Evolutionary conservation across 345 rosid species (phyloP).

Genomic region (Citrus sp.): DNA sequence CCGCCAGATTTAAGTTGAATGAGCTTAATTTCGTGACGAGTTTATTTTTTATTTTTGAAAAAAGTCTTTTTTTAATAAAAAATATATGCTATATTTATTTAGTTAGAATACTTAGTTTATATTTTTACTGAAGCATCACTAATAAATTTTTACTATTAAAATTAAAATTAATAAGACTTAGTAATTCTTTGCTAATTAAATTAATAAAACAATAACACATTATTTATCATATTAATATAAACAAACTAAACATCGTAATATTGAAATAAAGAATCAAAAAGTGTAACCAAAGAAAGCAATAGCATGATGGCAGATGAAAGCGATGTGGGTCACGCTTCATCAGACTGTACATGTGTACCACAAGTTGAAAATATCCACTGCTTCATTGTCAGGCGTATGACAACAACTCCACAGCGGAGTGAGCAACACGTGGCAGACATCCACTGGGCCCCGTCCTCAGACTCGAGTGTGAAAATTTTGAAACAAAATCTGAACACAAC

Average conservation of each 20-base stretch:
- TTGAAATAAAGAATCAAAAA: not conserved
- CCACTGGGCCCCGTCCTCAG: not conserved
- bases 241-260: not conserved
- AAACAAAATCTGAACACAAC: not conserved
- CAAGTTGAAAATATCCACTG: not conserved
- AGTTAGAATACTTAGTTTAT: too few relatives aligned
- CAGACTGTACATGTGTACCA: constrained; percentile 17
- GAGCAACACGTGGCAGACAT: constrained; percentile 20
- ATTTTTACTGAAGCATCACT: too few relatives aligned
- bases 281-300: not conserved
- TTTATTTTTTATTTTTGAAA: too few relatives aligned
- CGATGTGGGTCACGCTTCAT: not conserved
- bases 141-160: too few relatives aligned
- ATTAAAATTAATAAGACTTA: too few relatives aligned
- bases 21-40: too few relatives aligned
- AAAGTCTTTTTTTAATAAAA: too few relatives aligned
- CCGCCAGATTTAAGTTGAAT: too few relatives aligned
- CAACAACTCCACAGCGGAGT: not conserved
- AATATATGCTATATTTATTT: too few relatives aligned
- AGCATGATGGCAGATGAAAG: not conserved
- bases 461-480: not conserved
- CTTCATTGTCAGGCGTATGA: not conserved
- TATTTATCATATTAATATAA: too few relatives aligned
- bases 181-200: too few relatives aligned
- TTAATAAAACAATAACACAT: too few relatives aligned